Evolutionary conservation across 257 asterid species (phyloP), one percentile per base, ranked within the genome.

Genomic region (Jaltomata sinuosa): DNA sequence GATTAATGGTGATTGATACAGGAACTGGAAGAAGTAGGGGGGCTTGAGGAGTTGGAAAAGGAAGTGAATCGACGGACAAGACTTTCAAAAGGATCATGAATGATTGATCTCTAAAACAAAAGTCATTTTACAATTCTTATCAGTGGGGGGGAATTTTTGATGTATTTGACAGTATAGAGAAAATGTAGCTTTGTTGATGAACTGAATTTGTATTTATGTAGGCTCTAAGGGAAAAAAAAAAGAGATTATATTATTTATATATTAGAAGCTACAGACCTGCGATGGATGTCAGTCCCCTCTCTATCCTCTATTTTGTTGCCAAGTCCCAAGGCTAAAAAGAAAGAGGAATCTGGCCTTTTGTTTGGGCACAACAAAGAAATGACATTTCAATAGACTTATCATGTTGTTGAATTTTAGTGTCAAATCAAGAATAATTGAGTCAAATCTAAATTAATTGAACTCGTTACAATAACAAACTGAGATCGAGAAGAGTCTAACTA

Each of bases 11-110:
- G 25, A 67, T 36, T 68, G 79, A 79, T 84, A 84, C 92, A 94
- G 98, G 99, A 95, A 83, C 90, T 95, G 69, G 98, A 94, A 87
- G 91, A 92, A 80, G 98, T 93, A 10, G 99, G 99, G 84, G 99
- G 98, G 84, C 83, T 91, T 3, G 89, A 91, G 18, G 97, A 92
- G 86, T 67, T 95, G 92, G 97, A 95, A 36, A 92, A 89, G 84
- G 99, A 94, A 87, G 87, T 93, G 38, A 87, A 84, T 25, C 89
- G 97, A 88, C 90, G 97, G 87, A 90, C 85, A 18, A 91, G 82
- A 86, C n/a, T 88, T 86, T 87, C 91, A 25, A 94, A 92, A 84
- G 91, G 87, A 25, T 86, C 74, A 54, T 84, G 91, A 89, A 87
- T 40, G 61, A 25, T 8, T 25, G 25, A 45, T 25, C 59, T 25